Conservation (phyloP, 2,329 filamentous ascomycete genomes). For the Phyllachora maydis region DNA sequence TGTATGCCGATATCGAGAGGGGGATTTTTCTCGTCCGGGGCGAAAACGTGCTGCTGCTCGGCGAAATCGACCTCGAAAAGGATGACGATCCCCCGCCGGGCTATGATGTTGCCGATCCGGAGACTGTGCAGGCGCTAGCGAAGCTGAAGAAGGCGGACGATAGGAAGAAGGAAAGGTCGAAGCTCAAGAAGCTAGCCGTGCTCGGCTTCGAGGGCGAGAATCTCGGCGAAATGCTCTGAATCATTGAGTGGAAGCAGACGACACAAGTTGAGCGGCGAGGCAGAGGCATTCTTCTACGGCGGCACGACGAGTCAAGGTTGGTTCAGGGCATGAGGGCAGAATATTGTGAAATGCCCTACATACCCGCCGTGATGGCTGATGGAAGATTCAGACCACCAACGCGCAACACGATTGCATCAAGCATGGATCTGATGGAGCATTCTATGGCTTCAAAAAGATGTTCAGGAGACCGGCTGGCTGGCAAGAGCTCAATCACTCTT, state of each 20-base stretch:
- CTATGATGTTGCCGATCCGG: slow-evolving; percentile 28
- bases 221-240: slow-evolving; percentile 53
- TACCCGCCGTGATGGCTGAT: too few relatives aligned
- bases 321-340: slow-evolving; percentile 27
- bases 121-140: slow-evolving; percentile 44
- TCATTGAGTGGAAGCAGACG: too few relatives aligned
- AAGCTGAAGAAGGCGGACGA: slow-evolving; percentile 50
- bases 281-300: neutral
- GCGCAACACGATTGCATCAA: too few relatives aligned
- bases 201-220: slow-evolving; percentile 82
- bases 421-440: too few relatives aligned
- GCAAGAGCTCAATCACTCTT: too few relatives aligned
- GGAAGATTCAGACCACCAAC: too few relatives aligned
- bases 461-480: too few relatives aligned
- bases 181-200: slow-evolving; percentile 48
- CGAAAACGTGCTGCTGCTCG: slow-evolving; percentile 89
- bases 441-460: too few relatives aligned
- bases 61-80: slow-evolving; percentile 91
- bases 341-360: slow-evolving; percentile 41
- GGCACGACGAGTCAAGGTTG: slow-evolving; percentile 1
- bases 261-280: too few relatives aligned
- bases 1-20: slow-evolving; percentile 70
- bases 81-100: slow-evolving; percentile 69
- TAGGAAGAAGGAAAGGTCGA: slow-evolving; percentile 53
- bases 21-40: slow-evolving; percentile 85